Base-by-base conservation (phyloP, 768 basidiomycete genomes). In the Panellus pusillus region DNA sequence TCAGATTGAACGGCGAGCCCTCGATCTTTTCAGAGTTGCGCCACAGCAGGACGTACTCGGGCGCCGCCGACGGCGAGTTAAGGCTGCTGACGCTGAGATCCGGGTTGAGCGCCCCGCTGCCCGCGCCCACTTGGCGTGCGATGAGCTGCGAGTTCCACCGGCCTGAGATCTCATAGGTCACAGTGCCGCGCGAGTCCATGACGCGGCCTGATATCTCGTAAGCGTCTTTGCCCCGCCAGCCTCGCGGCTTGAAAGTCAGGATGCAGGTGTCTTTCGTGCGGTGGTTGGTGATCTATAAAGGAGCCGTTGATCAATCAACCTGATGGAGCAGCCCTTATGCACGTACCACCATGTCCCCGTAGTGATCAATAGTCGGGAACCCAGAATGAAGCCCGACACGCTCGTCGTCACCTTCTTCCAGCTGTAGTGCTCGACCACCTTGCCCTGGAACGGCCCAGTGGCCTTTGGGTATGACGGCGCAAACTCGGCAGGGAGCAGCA, bases 121-220 rank as follows among this genome's bases (percentile, higher is more conserved):
- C 80, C 2, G 78, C 76, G 9, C 87, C 87, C 8, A 82, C 80
- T 18, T 81, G 79, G 9, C 92, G 83, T 17, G 93, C 93, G 48
- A 98, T 86, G 32, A 98, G 83, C 65, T 98, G 95, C 40, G 89
- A 90, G 65, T 92, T 93, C 96, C 95, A 98, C 2, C 93, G 81
- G 5, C 95, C 95, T 0, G 94, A 94, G 44, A 98, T 93, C 52
- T 96, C 93, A 70, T 95, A 91, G 0, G 79, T 83, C 28, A 86
- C 74, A 18, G 79, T 72, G 9, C 89, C 93, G 0, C 71, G 61
- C 1, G 80, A 68, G 64, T 91, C 86, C 54, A 80, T 70, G 18
- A 98, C 93, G 37, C 82, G 79, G 1, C 95, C 96, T 2, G 87
- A 89, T 66, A 98, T 94, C 70, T 98, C 96, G 63, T 80, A 93